Evolutionary conservation across 2,329 filamentous ascomycete species (phyloP).

Genomic region (Fusarium subglutinans): DNA sequence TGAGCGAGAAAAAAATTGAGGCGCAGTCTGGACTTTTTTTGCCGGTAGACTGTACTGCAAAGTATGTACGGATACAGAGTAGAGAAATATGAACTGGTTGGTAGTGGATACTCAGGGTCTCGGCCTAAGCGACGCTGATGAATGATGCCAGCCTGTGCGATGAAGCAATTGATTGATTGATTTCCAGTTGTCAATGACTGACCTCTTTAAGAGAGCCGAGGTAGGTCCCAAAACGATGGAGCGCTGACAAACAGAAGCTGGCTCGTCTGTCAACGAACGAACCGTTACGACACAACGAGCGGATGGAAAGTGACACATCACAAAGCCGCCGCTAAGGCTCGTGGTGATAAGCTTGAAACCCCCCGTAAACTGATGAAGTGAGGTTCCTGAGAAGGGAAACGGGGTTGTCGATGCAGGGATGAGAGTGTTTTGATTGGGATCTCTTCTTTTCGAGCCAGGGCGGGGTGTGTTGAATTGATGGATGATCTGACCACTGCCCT

Average conservation of each 20-base stretch:
- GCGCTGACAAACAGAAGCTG: constrained; percentile 10
- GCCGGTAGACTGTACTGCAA: neutral
- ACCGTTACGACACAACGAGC: constrained; percentile 4
- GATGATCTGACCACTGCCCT: constrained; percentile 33
- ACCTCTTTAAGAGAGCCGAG: constrained; percentile 17
- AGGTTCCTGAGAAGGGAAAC: constrained; percentile 1
- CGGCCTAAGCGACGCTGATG: neutral
- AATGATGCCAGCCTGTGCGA: neutral
- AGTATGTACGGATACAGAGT: neutral
- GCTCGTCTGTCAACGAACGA: neutral
- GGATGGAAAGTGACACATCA: constrained; percentile 22
- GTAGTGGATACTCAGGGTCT: neutral
- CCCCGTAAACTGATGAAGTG: neutral
- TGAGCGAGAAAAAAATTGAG: constrained; percentile 17
- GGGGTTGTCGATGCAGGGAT: constrained; percentile 16
- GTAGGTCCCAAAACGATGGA: constrained; percentile 2
- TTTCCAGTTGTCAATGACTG: neutral
- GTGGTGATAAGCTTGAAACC: constrained; percentile 9
- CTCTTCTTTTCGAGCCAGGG: neutral
- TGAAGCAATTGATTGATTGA: neutral
- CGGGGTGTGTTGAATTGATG: constrained; percentile 9
- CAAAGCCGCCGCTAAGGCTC: constrained; percentile 4
- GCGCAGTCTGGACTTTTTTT: constrained; percentile 23
- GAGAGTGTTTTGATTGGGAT: constrained; percentile 16
- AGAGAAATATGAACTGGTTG: neutral